Conservation (phyloP, 2,329 filamentous ascomycete genomes). For the Waltergamsia citrina region DNA sequence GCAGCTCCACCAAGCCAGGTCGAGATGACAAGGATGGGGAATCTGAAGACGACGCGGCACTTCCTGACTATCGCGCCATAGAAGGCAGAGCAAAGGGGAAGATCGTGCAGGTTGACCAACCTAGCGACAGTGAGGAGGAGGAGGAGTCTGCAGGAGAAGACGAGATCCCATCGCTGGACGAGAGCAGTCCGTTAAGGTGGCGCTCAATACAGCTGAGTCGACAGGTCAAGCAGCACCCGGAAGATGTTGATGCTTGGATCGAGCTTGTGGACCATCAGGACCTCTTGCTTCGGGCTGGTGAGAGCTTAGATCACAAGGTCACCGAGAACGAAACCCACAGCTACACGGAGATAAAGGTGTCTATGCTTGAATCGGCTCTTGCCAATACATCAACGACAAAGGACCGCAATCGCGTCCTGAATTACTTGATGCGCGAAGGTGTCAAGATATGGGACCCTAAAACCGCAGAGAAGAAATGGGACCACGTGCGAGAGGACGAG, state of each 20-base stretch:
- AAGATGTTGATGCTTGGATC: constrained; percentile 65
- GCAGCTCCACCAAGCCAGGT: constrained; percentile 31
- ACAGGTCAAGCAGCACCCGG: constrained; percentile 54
- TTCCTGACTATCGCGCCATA: constrained; percentile 55
- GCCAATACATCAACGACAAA: constrained; percentile 35
- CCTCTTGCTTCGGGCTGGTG: constrained; percentile 44
- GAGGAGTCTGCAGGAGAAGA: constrained; percentile 35
- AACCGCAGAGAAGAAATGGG: constrained; percentile 56
- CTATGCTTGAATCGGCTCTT: constrained; percentile 71
- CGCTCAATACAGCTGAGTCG: constrained; percentile 53
- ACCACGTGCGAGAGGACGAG: constrained; percentile 26
- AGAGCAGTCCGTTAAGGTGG: constrained; percentile 37
- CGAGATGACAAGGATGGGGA: constrained; percentile 18
- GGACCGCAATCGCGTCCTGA: constrained; percentile 50
- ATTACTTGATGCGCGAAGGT: constrained; percentile 66
- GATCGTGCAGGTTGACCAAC: constrained; percentile 9
- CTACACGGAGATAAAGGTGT: constrained; percentile 70
- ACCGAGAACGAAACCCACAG: constrained; percentile 56
- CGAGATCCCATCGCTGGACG: constrained; percentile 16
- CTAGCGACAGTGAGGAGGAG: constrained; percentile 39
- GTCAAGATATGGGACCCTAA: constrained; percentile 62
- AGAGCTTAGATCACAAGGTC: constrained; percentile 28
- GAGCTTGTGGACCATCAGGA: constrained; percentile 73
- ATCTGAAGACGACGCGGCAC: constrained; percentile 32
- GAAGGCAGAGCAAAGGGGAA: constrained; percentile 47